Percentiles rank a stretch among this genome's conserved stretches.
Conservation (phyloP, 2,329 filamentous ascomycete species). For the Colletotrichum sp. region DNA sequence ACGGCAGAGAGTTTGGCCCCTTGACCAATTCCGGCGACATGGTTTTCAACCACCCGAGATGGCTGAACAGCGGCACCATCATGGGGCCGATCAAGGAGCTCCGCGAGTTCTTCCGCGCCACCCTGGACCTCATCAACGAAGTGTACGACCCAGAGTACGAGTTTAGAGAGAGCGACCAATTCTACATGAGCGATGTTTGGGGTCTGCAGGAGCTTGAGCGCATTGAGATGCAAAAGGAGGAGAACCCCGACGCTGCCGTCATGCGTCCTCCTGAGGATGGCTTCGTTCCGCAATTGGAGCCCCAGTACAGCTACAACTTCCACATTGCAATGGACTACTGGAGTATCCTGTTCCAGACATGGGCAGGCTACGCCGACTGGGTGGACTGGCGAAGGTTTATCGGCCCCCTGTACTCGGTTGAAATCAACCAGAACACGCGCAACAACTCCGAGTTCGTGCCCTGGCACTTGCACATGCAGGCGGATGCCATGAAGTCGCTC, state of each 20-base stretch:
- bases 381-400: conserved; percentile 37
- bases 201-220: conserved; percentile 47
- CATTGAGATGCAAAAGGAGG: conserved; percentile 27
- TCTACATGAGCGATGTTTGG: conserved; percentile 46
- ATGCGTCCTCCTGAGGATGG: conserved; percentile 23
- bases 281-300: conserved; percentile 22
- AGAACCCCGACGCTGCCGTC: conserved; percentile 21
- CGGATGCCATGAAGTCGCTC: conserved; percentile 30
- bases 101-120: conserved; percentile 32
- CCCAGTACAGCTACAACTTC: conserved; percentile 25
- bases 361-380: conserved; percentile 37
- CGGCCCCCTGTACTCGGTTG: conserved; percentile 26
- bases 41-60: conserved; percentile 37
- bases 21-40: conserved; percentile 34
- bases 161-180: conserved; percentile 44
- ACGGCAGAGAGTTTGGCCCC: conserved; percentile 36
- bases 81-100: conserved; percentile 41
- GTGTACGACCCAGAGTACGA: conserved; percentile 35
- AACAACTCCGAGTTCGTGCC: conserved; percentile 30
- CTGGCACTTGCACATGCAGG: conserved; percentile 34
- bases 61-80: conserved; percentile 51
- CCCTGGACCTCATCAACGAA: conserved; percentile 32
- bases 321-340: conserved; percentile 46
- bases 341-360: conserved; percentile 43
- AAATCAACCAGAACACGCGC: conserved; percentile 22